Conservation (phyloP, 306 rosid species). For the Canavalia gladiata region DNA sequence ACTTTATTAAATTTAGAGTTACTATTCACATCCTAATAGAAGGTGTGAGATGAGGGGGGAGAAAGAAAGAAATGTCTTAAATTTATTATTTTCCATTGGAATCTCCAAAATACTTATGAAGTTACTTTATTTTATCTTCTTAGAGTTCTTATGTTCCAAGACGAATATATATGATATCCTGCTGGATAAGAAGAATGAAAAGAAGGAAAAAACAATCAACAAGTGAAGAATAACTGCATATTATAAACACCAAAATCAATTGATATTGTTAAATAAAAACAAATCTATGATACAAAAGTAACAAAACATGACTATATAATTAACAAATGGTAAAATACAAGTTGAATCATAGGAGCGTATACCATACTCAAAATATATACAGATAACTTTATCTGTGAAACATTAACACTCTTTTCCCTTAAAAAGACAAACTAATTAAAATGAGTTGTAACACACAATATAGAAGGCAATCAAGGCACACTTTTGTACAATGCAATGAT, state of each 20-base stretch:
- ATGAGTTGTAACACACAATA: slow-evolving; percentile 38
- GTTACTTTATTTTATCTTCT: background rate
- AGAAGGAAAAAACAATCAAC: background rate
- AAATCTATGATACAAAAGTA: background rate
- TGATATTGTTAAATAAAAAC: background rate
- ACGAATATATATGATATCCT: slow-evolving; percentile 1
- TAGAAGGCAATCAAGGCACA: slow-evolving; percentile 5
- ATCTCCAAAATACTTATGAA: background rate
- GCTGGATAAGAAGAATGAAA: background rate
- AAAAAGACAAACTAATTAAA: slow-evolving; percentile 14
- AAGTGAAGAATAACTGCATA: background rate
- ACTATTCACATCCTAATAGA: no score
- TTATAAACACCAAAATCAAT: background rate
- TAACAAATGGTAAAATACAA: background rate
- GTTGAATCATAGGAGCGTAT: background rate
- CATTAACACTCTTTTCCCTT: background rate
- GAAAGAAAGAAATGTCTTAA: no score
- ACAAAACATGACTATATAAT: background rate
- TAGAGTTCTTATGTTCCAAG: background rate
- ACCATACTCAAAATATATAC: background rate
- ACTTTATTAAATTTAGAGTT: background rate
- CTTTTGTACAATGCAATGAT: slow-evolving; percentile 44
- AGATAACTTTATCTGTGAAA: background rate
- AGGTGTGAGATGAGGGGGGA: no score
- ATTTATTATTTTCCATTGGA: background rate